Percentiles rank a stretch among this genome's conserved stretches.
Evolutionary conservation across 768 basidiomycete genomes (phyloP).

Genomic region (Suillus placidus): DNA sequence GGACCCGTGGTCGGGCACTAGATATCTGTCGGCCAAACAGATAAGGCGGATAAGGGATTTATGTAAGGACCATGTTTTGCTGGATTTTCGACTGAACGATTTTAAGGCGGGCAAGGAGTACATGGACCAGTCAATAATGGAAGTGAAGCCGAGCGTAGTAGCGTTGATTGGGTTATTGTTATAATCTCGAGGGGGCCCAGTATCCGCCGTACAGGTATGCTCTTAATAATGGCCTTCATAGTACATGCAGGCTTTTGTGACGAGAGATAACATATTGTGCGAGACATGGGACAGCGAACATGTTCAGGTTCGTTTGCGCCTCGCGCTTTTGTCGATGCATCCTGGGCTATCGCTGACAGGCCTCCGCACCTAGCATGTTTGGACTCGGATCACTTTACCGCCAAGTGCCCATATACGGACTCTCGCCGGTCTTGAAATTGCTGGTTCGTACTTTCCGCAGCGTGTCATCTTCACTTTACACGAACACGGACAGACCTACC

Average conservation of each 20-base stretch:
- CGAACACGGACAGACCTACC: conserved; percentile 36
- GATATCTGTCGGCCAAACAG: background rate
- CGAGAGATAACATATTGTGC: background rate
- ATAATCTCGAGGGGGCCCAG: background rate
- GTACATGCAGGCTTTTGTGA: no score
- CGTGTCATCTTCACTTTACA: background rate
- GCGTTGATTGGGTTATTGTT: background rate
- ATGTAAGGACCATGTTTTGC: background rate
- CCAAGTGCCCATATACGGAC: background rate
- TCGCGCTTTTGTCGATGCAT: background rate
- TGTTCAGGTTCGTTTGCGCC: background rate
- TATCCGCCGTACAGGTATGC: background rate
- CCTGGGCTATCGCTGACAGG: background rate
- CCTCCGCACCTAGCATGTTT: background rate
- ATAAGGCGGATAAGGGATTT: conserved; percentile 1
- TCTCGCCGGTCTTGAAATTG: conserved; percentile 62
- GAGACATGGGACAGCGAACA: background rate
- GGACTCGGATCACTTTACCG: background rate
- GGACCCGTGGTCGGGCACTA: background rate
- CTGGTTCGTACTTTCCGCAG: conserved; percentile 41
- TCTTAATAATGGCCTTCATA: background rate
- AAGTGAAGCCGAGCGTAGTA: background rate
- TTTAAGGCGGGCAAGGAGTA: background rate
- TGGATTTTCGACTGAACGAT: background rate
- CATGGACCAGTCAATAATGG: background rate